Evolutionary conservation across 495 filamentous ascomycete species (phyloP).

Genomic region (Neurospora sp.): DNA sequence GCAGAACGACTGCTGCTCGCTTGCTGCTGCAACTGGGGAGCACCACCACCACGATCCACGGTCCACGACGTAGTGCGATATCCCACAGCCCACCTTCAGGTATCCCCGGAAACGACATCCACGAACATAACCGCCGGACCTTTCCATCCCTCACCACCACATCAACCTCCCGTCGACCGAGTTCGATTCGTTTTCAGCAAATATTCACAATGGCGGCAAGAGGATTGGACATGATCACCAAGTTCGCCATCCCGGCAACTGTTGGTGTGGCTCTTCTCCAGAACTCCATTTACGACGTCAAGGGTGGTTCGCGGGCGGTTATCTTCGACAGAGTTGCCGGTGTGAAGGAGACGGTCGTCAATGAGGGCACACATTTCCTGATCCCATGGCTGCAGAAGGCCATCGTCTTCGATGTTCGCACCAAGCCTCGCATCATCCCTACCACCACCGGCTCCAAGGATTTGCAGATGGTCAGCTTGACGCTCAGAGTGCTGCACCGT

Average conservation of each 20-base stretch:
- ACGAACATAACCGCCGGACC: neutral
- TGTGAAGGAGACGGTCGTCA: constrained; percentile 84
- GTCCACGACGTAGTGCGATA: neutral
- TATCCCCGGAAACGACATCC: constrained; percentile 3
- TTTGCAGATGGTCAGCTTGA: constrained; percentile 99
- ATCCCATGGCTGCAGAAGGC: constrained; percentile 91
- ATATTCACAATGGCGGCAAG: constrained; percentile 39
- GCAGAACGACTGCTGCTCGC: too few relatives aligned
- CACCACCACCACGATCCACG: neutral
- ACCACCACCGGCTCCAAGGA: constrained; percentile 99
- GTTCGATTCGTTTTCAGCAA: constrained; percentile 3
- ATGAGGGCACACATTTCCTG: constrained; percentile 96
- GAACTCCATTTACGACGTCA: constrained; percentile 90
- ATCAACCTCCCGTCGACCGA: neutral
- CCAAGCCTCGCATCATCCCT: constrained; percentile 89
- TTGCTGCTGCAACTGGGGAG: neutral
- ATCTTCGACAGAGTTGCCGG: constrained; percentile 95
- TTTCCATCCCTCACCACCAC: neutral
- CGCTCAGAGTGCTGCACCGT: constrained; percentile 86
- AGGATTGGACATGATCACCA: constrained; percentile 53
- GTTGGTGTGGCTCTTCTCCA: constrained; percentile 52
- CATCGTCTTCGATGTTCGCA: constrained; percentile 96
- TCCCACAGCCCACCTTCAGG: neutral
- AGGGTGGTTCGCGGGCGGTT: constrained; percentile 84
- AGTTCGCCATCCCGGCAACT: constrained; percentile 59